Conservation (phyloP, 1,284 basidiomycete genomes). For the Uromyces viciae-fabae region DNA sequence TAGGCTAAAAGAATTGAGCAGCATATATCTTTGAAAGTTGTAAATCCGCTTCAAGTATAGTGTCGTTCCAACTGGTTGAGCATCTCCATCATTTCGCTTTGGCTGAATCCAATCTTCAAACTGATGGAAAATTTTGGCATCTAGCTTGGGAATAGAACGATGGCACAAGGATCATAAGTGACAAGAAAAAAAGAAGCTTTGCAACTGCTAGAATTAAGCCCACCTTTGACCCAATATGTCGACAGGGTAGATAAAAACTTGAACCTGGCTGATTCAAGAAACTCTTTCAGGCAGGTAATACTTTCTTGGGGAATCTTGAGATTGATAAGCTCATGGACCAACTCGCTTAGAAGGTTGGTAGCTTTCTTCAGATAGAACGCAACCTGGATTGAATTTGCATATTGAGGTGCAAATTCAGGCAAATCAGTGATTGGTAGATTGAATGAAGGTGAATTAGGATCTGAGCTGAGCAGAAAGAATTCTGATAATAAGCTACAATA, state of each 20-base stretch:
- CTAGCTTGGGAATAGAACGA: constrained; percentile 59
- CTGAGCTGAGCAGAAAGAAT: constrained; percentile 76
- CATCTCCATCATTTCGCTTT: constrained; percentile 33
- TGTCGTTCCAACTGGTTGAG: constrained; percentile 54
- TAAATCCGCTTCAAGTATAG: constrained; percentile 69
- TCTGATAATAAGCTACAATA: constrained; percentile 82
- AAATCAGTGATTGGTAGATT: constrained; percentile 55
- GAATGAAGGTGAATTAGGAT: constrained; percentile 63
- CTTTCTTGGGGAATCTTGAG: constrained; percentile 78
- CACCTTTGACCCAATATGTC: constrained; percentile 76
- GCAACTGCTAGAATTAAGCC: constrained; percentile 46
- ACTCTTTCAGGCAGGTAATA: constrained; percentile 64
- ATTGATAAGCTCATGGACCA: constrained; percentile 71
- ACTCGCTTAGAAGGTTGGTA: constrained; percentile 78
- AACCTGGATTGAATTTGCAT: constrained; percentile 76
- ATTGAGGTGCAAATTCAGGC: constrained; percentile 68
- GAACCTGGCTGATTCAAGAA: constrained; percentile 81
- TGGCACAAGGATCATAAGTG: background rate
- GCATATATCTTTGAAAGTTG: constrained; percentile 75
- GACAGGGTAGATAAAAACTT: constrained; percentile 79
- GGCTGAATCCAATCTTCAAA: constrained; percentile 76
- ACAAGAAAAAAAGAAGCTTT: background rate
- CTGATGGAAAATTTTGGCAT: constrained; percentile 76
- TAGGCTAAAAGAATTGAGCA: constrained; percentile 73
- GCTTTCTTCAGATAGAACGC: constrained; percentile 75